These are phyloP conservation scores for Miamiensis avidus DNA, from an alignment of 169 alveolate species.

Conservation along the genomic window DNA sequence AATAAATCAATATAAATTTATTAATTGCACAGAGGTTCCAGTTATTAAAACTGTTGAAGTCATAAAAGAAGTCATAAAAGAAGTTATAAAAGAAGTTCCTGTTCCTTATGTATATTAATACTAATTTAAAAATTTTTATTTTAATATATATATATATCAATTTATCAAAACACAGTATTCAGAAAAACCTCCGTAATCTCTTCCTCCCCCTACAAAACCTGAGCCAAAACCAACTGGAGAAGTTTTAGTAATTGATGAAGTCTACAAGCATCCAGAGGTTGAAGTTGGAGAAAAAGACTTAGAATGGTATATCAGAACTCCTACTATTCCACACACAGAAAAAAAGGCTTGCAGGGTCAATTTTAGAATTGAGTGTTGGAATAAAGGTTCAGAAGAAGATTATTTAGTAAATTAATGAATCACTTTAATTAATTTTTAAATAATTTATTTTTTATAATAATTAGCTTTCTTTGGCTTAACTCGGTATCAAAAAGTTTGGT, in stretches of 20 bases:
- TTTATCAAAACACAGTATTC: no score
- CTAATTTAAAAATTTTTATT: no score
- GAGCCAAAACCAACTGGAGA: no score
- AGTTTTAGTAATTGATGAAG: not conserved
- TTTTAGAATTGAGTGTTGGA: not conserved
- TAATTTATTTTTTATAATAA: no score
- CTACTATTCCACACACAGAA: not conserved
- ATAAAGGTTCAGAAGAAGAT: not conserved
- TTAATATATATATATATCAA: no score
- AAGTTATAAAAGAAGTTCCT: not conserved
- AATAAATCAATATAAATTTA: no score
- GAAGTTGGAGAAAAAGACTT: not conserved
- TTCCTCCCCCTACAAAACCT: no score
- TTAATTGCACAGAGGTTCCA: not conserved
- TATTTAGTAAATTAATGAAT: not conserved
- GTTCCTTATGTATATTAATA: no score
- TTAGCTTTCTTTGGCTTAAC: not conserved
- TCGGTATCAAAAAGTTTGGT: not conserved
- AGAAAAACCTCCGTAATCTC: no score
- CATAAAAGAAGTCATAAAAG: not conserved
- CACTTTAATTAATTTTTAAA: no score
- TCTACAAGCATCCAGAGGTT: not conserved
- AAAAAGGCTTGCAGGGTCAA: not conserved
- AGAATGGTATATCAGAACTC: not conserved
- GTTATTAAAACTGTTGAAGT: not conserved